These are phyloP conservation scores for Trypanosoma rangeli DNA, from an alignment of 208 protist species.

Conservation along the genomic window DNA sequence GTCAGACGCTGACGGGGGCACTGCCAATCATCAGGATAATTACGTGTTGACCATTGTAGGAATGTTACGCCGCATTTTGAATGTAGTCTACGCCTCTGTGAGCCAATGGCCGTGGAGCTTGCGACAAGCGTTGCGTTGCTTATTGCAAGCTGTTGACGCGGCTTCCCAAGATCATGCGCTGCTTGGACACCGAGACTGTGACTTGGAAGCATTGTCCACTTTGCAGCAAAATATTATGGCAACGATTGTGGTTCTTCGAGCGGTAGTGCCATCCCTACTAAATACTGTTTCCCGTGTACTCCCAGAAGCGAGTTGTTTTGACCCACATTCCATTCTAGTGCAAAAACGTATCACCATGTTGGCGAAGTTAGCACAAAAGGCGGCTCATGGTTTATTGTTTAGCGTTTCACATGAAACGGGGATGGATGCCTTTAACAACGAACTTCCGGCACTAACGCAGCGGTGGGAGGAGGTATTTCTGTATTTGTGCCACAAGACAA, in stretches of 20 bases:
- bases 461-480: conserved; percentile 39
- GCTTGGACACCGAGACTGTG: background rate
- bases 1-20: background rate
- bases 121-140: background rate
- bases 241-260: conserved; percentile 33
- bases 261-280: conserved; percentile 36
- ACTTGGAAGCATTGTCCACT: conserved; percentile 12
- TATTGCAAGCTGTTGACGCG: conserved; percentile 1
- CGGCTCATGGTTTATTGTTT: conserved; percentile 42
- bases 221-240: conserved; percentile 45
- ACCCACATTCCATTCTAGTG: conserved; percentile 22
- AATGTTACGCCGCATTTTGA: conserved; percentile 11
- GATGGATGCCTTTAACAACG: conserved; percentile 30
- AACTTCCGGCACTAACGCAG: conserved; percentile 34
- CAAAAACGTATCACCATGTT: conserved; percentile 33
- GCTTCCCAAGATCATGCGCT: background rate
- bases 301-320: conserved; percentile 32
- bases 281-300: conserved; percentile 30
- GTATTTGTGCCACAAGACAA: conserved; percentile 2
- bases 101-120: conserved; percentile 20
- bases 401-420: conserved; percentile 23
- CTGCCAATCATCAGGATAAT: background rate
- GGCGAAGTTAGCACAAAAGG: conserved; percentile 35
- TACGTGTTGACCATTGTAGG: conserved; percentile 5
- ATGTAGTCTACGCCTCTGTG: conserved; percentile 11